Conservation (phyloP, 208 protist genomes). For the Vickermania ingenoplastis region DNA sequence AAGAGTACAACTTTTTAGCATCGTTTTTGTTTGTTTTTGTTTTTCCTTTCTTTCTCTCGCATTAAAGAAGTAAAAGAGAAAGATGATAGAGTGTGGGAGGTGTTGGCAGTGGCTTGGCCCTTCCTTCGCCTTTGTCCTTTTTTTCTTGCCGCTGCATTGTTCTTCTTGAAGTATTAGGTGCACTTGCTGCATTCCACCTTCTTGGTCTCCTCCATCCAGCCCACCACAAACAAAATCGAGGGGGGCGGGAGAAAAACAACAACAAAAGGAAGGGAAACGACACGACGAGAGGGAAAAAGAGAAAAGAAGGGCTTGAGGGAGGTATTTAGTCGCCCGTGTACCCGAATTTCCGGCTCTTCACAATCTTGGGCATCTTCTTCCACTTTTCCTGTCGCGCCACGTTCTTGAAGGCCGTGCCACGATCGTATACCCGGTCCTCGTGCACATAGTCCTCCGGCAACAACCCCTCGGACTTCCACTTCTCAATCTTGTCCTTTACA, state of each 20-base stretch:
- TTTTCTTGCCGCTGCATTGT: background rate
- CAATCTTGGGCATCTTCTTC: conserved; percentile 67
- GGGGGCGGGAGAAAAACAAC: too few species aligned
- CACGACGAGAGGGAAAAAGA: too few species aligned
- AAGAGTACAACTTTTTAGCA: too few species aligned
- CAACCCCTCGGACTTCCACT: conserved; percentile 84
- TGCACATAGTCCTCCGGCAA: conserved; percentile 84
- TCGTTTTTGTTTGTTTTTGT: background rate
- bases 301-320: background rate
- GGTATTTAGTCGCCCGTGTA: conserved; percentile 61
- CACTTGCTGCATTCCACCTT: too few species aligned
- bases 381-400: conserved; percentile 71
- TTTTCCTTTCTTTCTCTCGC: background rate
- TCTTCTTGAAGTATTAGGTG: too few species aligned
- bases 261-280: too few species aligned
- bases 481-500: conserved; percentile 87
- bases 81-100: too few species aligned
- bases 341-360: conserved; percentile 71
- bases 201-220: too few species aligned
- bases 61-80: too few species aligned
- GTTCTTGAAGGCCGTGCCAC: conserved; percentile 67
- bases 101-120: too few species aligned
- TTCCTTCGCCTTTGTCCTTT: background rate
- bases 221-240: too few species aligned
- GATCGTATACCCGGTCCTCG: conserved; percentile 79